Base-by-base conservation (phyloP, 202 grass and related monocot genomes). In the Schoenoplectus triqueter region DNA sequence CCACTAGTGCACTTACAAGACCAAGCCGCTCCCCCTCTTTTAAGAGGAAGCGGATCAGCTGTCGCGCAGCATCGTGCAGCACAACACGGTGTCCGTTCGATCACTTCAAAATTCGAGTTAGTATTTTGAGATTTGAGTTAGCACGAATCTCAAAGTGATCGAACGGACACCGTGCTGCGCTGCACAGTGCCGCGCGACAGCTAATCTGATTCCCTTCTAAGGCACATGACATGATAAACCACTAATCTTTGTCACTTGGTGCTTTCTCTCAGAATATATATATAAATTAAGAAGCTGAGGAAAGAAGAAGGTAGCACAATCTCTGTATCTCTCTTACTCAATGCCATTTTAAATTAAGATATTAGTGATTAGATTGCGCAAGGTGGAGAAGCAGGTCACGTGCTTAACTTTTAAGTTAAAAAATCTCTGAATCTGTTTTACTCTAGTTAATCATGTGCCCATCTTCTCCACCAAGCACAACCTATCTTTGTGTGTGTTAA, bases 361-460 rank as follows among this genome's bases (percentile, higher is more conserved):
- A 51, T 4, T 49, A 39, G 0, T 66, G 55, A 74, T 60, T 65
- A 74, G 47, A 20, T 45, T 69, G 84, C 82, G 90, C 87, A 81
- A 64, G 87, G 80, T 89, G 87, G 87, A 91, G 90, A 89, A 91
- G 84, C 84, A 89, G 90, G 90, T 22, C 87, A 82, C 87, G 81
- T 91, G 90, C 85, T 54, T 55, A 56, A 8, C 73, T 50, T 68
- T 85, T 18, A 19, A 14, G 14, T 42, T 6, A 9, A 40, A 15
- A 14, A 63, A 9, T 19, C 14, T 18, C 18, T 0, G 1, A 31
- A 31, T 80, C 17, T 10, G 7, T 66, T 8, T 3, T 31, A 7
- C 17, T 10, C 3, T 86, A 56, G 86, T 10, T 64, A 63, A 59
- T 88, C 89, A 86, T 73, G 86, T 91, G 86, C 44, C 73, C 83